Conservation (phyloP, 257 asterid species). For the Salvia rosmarinus region DNA sequence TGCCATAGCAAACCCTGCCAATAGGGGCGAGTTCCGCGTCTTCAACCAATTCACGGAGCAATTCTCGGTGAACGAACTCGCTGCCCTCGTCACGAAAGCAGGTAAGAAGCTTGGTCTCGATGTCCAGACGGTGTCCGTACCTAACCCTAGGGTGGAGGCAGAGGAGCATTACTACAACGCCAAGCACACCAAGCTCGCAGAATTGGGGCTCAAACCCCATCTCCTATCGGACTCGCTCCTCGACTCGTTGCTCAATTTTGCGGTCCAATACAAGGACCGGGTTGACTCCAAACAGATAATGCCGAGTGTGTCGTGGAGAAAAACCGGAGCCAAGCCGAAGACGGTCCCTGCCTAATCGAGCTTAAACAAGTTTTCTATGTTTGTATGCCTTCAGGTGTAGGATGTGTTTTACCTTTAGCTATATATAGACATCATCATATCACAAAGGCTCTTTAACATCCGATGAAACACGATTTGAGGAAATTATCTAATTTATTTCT, state of each 20-base stretch:
- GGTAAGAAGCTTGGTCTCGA: conserved; percentile 86
- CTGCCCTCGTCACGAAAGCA: conserved; percentile 79
- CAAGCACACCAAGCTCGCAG: conserved; percentile 85
- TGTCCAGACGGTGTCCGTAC: conserved; percentile 69
- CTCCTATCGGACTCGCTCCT: conserved; percentile 93
- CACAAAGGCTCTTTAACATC: neutral
- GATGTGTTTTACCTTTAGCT: conserved; percentile 11
- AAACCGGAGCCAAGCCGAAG: conserved; percentile 78
- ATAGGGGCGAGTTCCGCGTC: conserved; percentile 84
- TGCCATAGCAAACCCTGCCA: conserved; percentile 94
- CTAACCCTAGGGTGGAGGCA: conserved; percentile 96
- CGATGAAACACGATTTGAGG: neutral
- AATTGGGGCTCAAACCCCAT: conserved; percentile 86
- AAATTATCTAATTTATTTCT: neutral
- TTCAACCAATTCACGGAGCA: conserved; percentile 96
- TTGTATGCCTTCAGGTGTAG: conserved; percentile 15
- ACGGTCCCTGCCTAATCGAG: conserved; percentile 59
- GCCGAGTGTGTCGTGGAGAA: conserved; percentile 96
- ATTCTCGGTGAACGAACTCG: conserved; percentile 92
- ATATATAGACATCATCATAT: conserved; percentile 3
- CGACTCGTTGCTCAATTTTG: conserved; percentile 85
- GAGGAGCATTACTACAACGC: conserved; percentile 98
- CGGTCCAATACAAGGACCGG: conserved; percentile 74
- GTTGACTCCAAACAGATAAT: conserved; percentile 83
- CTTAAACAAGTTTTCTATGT: neutral